Evolutionary conservation across 306 rosid species (phyloP), one percentile per base, ranked within the genome.

Genomic region (Cucurbita moschata): DNA sequence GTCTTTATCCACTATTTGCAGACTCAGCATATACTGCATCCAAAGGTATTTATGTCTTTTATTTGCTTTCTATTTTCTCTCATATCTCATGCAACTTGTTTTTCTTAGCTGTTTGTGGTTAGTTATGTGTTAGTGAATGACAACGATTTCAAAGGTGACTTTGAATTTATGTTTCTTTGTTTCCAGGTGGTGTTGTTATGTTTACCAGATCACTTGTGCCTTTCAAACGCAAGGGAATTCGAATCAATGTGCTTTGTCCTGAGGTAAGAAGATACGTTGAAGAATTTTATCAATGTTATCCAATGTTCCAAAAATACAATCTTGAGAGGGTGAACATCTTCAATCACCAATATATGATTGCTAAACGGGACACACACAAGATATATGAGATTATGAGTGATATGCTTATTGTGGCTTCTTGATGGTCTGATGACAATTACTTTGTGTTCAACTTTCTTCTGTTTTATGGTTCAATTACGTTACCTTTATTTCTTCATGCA

Each of bases 191-290:
- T 8, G 89, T 90, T 85, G 86, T 94, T 72, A 82, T 87, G 88
- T 94, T 94, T 86, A 83, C 95, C 71, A 87, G 97, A 83, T 66
- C 98, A 77, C 98, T 94, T 58, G 67, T 46, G 52, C 87, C 77
- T 19, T 85, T 77, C 81, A 84, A 86, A 81, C 90, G 79, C 70
- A 71, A 67, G 80, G 97, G 98, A 74, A 94, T 94, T 86, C 92
- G 98, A 40, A 49, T 94, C 80, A 94, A 94, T 76, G 98, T 89
- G 76, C 89, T 94, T 79, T 90, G 96, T 81, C 98, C 98, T 64
- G 98, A 94, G 90, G 98, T 94, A 81, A 82, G 83, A 77, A 44
- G 78, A 43, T 57, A 39, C 47, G 52, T 66, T 21, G 37, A 72
- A 53, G 38, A n/a, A 10, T 38, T 72, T 56, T 51, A 19, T 7